Evolutionary conservation across 2,329 filamentous ascomycete genomes (phyloP), one percentile per base, ranked within the genome.

Genomic region (Ophiostoma perfectum): DNA sequence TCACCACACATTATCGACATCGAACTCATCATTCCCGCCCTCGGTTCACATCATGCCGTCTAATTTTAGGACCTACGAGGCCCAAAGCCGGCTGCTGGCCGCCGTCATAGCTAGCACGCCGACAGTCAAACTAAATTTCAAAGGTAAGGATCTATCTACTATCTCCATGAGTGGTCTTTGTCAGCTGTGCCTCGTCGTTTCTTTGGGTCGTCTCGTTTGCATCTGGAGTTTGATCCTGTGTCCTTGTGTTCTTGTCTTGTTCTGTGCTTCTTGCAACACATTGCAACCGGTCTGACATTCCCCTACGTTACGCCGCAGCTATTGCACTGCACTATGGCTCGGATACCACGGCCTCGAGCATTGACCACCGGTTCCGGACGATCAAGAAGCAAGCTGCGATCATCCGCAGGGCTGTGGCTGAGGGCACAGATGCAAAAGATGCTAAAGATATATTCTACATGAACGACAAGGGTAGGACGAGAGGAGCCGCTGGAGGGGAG

Each of bases 61-160:
- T 14, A 88, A 86, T 72, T 89, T 88, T 78, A 84, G 83, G 71
- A 81, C 80, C 2, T 87, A 86, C 74, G 86, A 89, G 75, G 80
- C 83, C 0, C 84, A 86, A 72, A 81, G 82, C 27, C 85, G 87
- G 63, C 82, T 89, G 47, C 79, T 89, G 2, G 83, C 85, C 1
- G 86, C 87, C 5, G 82, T 89, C 38, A 78, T 89, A 0, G 87
- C 86, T 0, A 84, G 85, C 2, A 81, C 85, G 67, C 82, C 82
- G 0, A 78, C 79, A 0, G 73, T 84, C 0, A 85, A 83, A 70
- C 82, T 88, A 67, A 85, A 89, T 75, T 88, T 84, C 75, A 84
- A 83, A 73, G 85, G 87, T 89, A 81, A 78, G 84, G 45, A n/a
- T 45, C 47, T 18, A n/a, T 55, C 47, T 49, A n/a, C 47, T 49